These are phyloP conservation scores for Clarireedia paspali DNA, from an alignment of 2,329 filamentous ascomycete genomes.

Conservation along the genomic window DNA sequence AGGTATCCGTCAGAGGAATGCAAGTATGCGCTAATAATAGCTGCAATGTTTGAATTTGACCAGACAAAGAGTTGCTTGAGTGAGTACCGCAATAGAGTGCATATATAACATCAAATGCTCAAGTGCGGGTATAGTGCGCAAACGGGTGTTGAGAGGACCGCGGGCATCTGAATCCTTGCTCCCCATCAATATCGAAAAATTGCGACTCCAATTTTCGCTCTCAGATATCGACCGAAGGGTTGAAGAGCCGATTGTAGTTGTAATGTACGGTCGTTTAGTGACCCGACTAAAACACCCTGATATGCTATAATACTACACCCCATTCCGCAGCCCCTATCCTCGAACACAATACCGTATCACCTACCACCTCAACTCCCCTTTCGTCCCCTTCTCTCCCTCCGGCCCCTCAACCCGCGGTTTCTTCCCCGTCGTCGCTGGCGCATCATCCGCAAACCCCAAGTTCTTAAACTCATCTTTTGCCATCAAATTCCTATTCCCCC, in stretches of 20 bases:
- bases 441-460: slow-evolving; percentile 59
- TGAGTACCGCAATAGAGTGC: no score
- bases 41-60: no score
- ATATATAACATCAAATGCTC: no score
- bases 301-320: neutral
- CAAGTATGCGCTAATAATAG: no score
- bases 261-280: neutral
- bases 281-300: neutral
- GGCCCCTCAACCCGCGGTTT: slow-evolving; percentile 11
- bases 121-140: no score
- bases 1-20: no score
- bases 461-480: slow-evolving; percentile 93
- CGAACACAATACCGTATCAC: neutral
- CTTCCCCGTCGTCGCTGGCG: slow-evolving; percentile 11
- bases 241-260: neutral
- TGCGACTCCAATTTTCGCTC: no score
- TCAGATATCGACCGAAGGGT: no score
- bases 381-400: slow-evolving; percentile 17
- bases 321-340: neutral
- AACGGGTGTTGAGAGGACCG: no score
- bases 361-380: slow-evolving; percentile 26
- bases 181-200: no score
- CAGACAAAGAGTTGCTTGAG: no score
- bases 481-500: slow-evolving; percentile 71
- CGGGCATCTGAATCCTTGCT: no score